Percentiles rank a stretch among this genome's conserved stretches.
Evolutionary conservation across 169 alveolate species (phyloP).

Genomic region (Eimeria tenella): DNA sequence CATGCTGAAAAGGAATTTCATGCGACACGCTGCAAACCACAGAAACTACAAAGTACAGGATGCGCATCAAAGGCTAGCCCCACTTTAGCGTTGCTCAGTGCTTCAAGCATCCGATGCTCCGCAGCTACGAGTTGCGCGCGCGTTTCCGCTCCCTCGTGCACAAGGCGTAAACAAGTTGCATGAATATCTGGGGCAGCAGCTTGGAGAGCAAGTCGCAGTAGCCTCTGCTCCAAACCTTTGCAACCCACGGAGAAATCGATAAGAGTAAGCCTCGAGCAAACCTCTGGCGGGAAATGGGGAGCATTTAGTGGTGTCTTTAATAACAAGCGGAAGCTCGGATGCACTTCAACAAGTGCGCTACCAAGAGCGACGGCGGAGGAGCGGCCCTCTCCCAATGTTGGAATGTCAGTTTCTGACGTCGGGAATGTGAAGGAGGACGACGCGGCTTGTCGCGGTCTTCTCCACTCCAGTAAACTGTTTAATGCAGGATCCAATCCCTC

Average conservation of each 20-base stretch:
- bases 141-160: slow-evolving; percentile 85
- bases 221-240: slow-evolving; percentile 95
- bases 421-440: slow-evolving; percentile 91
- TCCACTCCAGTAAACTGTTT: slow-evolving; percentile 94
- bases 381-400: slow-evolving; percentile 95
- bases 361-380: slow-evolving; percentile 95
- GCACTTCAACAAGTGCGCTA: slow-evolving; percentile 86
- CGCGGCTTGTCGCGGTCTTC: slow-evolving; percentile 86
- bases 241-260: slow-evolving; percentile 98
- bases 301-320: slow-evolving; percentile 55
- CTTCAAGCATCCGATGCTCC: slow-evolving; percentile 92
- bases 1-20: no score
- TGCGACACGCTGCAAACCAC: no score
- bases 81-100: slow-evolving; percentile 90
- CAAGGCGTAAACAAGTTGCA: slow-evolving; percentile 87
- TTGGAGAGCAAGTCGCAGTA: slow-evolving; percentile 87
- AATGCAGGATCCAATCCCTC: slow-evolving; percentile 97
- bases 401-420: slow-evolving; percentile 92
- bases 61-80: background rate
- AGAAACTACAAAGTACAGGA: background rate
- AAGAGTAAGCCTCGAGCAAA: slow-evolving; percentile 96
- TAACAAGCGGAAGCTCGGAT: slow-evolving; percentile 63
- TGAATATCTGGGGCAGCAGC: slow-evolving; percentile 72
- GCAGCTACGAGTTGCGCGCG: slow-evolving; percentile 86
- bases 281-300: slow-evolving; percentile 98